Evolutionary conservation across 495 filamentous ascomycete genomes (phyloP).

Genomic region (Aspergillus haitiensis): DNA sequence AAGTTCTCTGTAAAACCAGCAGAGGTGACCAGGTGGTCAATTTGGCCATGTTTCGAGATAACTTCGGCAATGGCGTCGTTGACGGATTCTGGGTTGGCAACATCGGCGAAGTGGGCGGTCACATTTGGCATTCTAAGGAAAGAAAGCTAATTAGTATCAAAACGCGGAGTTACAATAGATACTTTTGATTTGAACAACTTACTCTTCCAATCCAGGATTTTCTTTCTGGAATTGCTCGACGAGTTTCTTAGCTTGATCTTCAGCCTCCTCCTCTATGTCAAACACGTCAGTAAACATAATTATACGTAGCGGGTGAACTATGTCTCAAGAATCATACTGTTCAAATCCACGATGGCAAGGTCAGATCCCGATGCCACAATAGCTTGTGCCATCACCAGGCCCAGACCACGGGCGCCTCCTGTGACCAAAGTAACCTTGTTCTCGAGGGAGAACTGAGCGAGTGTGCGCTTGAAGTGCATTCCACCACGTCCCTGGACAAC

Average conservation of each 20-base stretch:
- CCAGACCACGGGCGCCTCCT: conserved; percentile 81
- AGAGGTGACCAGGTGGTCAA: conserved; percentile 91
- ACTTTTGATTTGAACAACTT: conserved; percentile 24
- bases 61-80: conserved; percentile 69
- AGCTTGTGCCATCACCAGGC: conserved; percentile 88
- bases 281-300: neutral
- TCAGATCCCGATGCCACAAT: conserved; percentile 84
- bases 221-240: conserved; percentile 71
- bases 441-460: conserved; percentile 76
- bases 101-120: conserved; percentile 87
- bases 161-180: neutral
- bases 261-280: conserved; percentile 74
- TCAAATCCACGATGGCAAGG: conserved; percentile 89
- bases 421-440: conserved; percentile 77
- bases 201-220: conserved; percentile 74
- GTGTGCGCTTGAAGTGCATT: conserved; percentile 68
- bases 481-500: conserved; percentile 72
- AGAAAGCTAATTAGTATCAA: conserved; percentile 2
- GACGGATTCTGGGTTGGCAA: conserved; percentile 75
- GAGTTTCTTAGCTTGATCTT: conserved; percentile 67
- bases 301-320: neutral
- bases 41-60: conserved; percentile 67
- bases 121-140: conserved; percentile 67
- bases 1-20: conserved; percentile 97
- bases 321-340: conserved; percentile 58